Evolutionary conservation across 768 basidiomycete species (phyloP).

Genomic region (Boletus tomentosulus): DNA sequence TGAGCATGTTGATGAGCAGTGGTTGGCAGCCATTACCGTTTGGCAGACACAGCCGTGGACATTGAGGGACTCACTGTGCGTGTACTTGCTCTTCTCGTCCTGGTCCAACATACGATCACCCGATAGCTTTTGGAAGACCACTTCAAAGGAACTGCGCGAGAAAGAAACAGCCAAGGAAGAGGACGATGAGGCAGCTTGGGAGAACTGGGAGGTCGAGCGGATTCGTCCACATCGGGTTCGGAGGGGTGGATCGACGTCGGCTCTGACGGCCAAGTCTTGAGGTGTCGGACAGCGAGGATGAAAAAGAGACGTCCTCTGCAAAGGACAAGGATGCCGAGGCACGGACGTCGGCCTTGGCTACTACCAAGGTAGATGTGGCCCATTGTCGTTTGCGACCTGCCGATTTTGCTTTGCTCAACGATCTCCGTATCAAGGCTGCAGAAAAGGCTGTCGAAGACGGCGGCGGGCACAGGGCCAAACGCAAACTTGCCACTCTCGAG

Average conservation of each 20-base stretch:
- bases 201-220: conserved; percentile 85
- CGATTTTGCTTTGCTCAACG: conserved; percentile 89
- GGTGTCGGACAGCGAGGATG: conserved; percentile 88
- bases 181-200: conserved; percentile 71
- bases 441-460: conserved; percentile 62
- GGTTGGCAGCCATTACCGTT: conserved; percentile 72
- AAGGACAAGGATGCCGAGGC: conserved; percentile 21
- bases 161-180: conserved; percentile 58
- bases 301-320: no score
- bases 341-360: conserved; percentile 66
- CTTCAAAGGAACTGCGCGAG: conserved; percentile 59
- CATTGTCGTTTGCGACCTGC: conserved; percentile 48
- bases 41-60: conserved; percentile 70
- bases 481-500: conserved; percentile 82
- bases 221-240: conserved; percentile 49
- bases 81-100: conserved; percentile 2
- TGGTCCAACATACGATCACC: not conserved
- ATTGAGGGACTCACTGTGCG: conserved; percentile 88
- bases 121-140: conserved; percentile 84
- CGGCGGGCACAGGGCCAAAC: conserved; percentile 75
- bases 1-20: conserved; percentile 66
- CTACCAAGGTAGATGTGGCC: conserved; percentile 57
- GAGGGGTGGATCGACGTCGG: conserved; percentile 79
- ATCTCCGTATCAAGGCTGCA: conserved; percentile 80
- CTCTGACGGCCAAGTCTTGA: conserved; percentile 62